Conservation (phyloP, 2,329 filamentous ascomycete species). For the Colletotrichum graminicola region DNA sequence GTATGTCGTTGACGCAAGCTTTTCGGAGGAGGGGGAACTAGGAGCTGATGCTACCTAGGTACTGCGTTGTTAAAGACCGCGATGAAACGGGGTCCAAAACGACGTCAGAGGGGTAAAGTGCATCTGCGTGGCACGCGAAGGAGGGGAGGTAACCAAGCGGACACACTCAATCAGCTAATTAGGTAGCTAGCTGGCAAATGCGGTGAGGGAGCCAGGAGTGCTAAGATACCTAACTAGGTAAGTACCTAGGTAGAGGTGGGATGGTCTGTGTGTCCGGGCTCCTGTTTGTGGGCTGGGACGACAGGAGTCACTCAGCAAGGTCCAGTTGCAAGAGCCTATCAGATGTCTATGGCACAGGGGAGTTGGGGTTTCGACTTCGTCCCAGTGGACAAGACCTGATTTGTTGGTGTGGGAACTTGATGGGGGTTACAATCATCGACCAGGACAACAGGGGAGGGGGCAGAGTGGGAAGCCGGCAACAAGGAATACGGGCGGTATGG, state of each 20-base stretch:
- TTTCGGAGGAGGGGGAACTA: constrained; percentile 34
- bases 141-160: constrained; percentile 16
- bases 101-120: constrained; percentile 39
- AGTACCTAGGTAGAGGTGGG: constrained; percentile 16
- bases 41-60: constrained; percentile 31
- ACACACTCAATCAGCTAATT: constrained; percentile 8
- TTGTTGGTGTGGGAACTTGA: constrained; percentile 2
- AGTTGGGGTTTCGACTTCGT: background rate
- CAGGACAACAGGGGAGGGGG: background rate
- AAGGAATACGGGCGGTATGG: background rate
- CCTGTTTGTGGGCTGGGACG: constrained; percentile 28
- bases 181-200: constrained; percentile 1
- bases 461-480: background rate
- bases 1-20: constrained; percentile 32
- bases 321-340: constrained; percentile 12
- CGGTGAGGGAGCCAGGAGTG: constrained; percentile 18
- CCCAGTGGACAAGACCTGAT: background rate
- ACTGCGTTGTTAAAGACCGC: background rate
- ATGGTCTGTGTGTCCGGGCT: constrained; percentile 37
- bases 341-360: background rate
- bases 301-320: constrained; percentile 9
- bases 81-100: constrained; percentile 37
- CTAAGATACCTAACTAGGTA: background rate
- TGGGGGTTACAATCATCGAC: constrained; percentile 2
- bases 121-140: constrained; percentile 9